These are phyloP conservation scores for Oropetium thomaeum DNA, from an alignment of 176 grass and related monocot genomes.

Conservation along the genomic window DNA sequence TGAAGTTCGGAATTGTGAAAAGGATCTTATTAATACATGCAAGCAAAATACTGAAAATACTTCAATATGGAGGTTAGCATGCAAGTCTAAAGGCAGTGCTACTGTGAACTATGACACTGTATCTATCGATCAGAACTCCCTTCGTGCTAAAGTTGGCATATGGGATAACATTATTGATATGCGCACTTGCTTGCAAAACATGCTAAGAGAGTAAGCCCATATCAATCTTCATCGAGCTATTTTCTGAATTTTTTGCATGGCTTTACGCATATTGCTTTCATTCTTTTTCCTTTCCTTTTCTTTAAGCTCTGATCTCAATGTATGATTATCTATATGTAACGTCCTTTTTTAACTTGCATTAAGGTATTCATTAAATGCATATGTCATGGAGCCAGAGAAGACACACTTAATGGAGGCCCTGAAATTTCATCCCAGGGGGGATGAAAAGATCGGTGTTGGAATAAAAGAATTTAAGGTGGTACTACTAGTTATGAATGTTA, in stretches of 20 bases:
- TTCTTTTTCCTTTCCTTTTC: background rate
- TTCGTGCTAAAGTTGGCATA: conserved; percentile 48
- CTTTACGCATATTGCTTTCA: background rate
- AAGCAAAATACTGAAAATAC: conserved; percentile 17
- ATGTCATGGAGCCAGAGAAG: conserved; percentile 57
- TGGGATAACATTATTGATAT: conserved; percentile 81
- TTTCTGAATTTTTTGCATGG: conserved; percentile 4
- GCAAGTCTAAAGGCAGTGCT: conserved; percentile 18
- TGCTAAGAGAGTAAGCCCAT: conserved; percentile 69
- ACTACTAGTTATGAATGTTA: background rate
- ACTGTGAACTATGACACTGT: conserved; percentile 8
- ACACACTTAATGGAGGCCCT: conserved; percentile 57
- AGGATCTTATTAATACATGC: conserved; percentile 1
- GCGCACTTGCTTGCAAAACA: conserved; percentile 58
- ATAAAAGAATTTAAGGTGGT: conserved; percentile 47
- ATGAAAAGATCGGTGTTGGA: conserved; percentile 42
- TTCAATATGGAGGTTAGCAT: background rate
- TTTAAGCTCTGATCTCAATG: background rate
- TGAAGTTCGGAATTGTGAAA: conserved; percentile 33
- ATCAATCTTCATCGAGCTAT: conserved; percentile 9
- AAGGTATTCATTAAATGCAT: conserved; percentile 62
- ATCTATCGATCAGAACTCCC: conserved; percentile 29
- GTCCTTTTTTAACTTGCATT: conserved; percentile 24
- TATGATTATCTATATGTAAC: conserved; percentile 23
- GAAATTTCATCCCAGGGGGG: conserved; percentile 45